Evolutionary conservation across 768 basidiomycete genomes (phyloP).

Genomic region (Kwoniella pini): DNA sequence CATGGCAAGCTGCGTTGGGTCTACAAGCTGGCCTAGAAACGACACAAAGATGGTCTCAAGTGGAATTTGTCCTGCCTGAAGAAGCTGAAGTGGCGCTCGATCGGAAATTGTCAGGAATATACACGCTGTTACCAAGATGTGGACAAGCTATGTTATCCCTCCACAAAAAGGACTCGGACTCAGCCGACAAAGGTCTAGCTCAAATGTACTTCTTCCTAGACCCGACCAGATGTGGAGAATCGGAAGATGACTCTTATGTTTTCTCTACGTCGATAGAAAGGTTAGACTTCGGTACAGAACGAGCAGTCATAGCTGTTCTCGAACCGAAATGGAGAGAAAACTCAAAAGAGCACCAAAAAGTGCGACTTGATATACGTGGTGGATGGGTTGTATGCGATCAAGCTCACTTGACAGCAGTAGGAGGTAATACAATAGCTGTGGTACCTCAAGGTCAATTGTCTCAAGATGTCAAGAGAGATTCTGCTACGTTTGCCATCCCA

Average conservation of each 20-base stretch:
- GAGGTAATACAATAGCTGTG: conserved; percentile 32
- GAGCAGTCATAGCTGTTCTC: conserved; percentile 74
- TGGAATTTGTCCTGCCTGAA: conserved; percentile 65
- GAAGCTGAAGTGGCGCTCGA: conserved; percentile 61
- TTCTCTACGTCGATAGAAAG: conserved; percentile 78
- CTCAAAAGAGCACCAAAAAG: conserved; percentile 57
- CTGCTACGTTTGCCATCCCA: conserved; percentile 69
- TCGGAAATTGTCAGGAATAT: conserved; percentile 77
- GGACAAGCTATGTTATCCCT: conserved; percentile 83
- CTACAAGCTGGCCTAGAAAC: conserved; percentile 69
- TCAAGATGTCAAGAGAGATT: conserved; percentile 19
- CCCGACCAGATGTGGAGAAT: conserved; percentile 74
- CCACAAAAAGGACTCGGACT: conserved; percentile 63
- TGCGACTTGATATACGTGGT: conserved; percentile 65
- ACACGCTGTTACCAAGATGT: conserved; percentile 77
- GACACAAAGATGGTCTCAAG: conserved; percentile 66
- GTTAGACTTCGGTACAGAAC: conserved; percentile 75
- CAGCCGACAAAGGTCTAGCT: conserved; percentile 61
- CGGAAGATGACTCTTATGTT: conserved; percentile 75
- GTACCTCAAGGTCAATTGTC: conserved; percentile 19
- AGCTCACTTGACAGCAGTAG: conserved; percentile 61
- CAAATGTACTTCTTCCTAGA: conserved; percentile 74
- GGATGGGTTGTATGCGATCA: conserved; percentile 64
- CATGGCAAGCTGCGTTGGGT: conserved; percentile 83
- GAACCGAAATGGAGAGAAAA: conserved; percentile 75